Percentiles rank a stretch among this genome's conserved stretches.
These are phyloP conservation scores for Talaromyces adpressus DNA, from an alignment of 495 filamentous ascomycete genomes.

Conservation along the genomic window DNA sequence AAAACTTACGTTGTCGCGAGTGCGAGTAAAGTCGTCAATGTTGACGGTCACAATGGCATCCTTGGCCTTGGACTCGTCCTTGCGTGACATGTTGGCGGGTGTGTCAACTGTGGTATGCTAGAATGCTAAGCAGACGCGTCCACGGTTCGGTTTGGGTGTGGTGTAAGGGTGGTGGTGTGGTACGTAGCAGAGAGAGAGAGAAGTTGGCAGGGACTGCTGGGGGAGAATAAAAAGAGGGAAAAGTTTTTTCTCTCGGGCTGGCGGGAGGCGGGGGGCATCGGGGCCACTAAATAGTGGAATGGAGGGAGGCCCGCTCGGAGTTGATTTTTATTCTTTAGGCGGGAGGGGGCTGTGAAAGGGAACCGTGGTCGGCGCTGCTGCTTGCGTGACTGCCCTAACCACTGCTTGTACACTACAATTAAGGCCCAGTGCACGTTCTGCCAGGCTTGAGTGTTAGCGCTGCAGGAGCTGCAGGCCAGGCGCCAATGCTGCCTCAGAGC, in stretches of 20 bases:
- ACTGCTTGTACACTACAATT: neutral
- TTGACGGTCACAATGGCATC: constrained; percentile 41
- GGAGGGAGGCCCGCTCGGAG: constrained; percentile 1
- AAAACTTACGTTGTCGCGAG: constrained; percentile 56
- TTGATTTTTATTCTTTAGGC: neutral
- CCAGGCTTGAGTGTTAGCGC: neutral
- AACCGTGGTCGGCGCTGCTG: neutral
- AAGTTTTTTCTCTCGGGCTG: neutral
- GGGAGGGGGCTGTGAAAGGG: neutral
- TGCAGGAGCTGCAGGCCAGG: neutral
- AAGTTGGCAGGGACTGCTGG: constrained; percentile 9
- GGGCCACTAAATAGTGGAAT: constrained; percentile 24
- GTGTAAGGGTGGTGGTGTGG: too few relatives aligned
- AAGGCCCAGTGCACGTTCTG: neutral
- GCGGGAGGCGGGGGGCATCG: constrained; percentile 7
- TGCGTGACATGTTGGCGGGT: constrained; percentile 26
- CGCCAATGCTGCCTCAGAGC: constrained; percentile 1
- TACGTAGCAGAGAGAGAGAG: too few relatives aligned
- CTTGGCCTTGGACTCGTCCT: constrained; percentile 21
- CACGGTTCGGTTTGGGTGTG: constrained; percentile 1
- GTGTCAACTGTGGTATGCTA: constrained; percentile 12
- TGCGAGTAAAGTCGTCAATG: constrained; percentile 54
- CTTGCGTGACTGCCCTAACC: too few relatives aligned
- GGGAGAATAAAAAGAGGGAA: constrained; percentile 9
- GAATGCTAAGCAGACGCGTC: constrained; percentile 11